Evolutionary conservation across 2,329 filamentous ascomycete species (phyloP), one percentile per base, ranked within the genome.

Genomic region (Trichoderma sp.): DNA sequence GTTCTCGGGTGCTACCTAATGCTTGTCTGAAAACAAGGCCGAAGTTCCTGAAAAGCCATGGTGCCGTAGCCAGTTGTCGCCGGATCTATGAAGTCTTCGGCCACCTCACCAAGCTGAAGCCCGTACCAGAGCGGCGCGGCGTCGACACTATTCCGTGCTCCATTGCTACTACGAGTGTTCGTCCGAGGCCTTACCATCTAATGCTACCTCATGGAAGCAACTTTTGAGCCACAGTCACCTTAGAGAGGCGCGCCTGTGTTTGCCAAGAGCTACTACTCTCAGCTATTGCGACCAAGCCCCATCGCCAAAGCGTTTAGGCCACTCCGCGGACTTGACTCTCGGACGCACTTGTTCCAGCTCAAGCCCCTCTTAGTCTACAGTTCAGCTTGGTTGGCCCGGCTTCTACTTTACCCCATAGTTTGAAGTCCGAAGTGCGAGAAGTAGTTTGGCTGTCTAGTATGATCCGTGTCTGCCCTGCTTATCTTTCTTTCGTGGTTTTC

Each of bases 181-280:
- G n/a, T 24, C n/a, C 50, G 24, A 66, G 21, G 50, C 29, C 31
- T n/a, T 66, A 41, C 21, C 16, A 8, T 14, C 27, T 24, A 56
- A 12, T 56, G 1, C n/a, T 56, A 14, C 50, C 11, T 14, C 11
- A 3, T 56, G 21, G 21, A 41, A 7, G 12, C n/a, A 53, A 21
- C 45, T 9, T 21, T 18, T 60, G 8, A 16, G 11, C n/a, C 21
- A 9, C 24, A 38, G 9, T 27, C 14, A 18, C 14, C 16, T 41
- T n/a, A n/a, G 69, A 41, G 18, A 27, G 33, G 56, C 56, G 24
- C n/a, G 59, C 18, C 69, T n/a, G n/a, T 72, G 38, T 41, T 72
- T 64, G 60, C 69, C 60, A 71, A 71, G 67, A 71, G 68, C 66
- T 53, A 29, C 68, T 71, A 35, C 9, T 60, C 31, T 38, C 56